phyloP scores from a whole-genome alignment of 2,329 filamentous ascomycete genomes.

The Tolypocladium amazonense region DNA sequence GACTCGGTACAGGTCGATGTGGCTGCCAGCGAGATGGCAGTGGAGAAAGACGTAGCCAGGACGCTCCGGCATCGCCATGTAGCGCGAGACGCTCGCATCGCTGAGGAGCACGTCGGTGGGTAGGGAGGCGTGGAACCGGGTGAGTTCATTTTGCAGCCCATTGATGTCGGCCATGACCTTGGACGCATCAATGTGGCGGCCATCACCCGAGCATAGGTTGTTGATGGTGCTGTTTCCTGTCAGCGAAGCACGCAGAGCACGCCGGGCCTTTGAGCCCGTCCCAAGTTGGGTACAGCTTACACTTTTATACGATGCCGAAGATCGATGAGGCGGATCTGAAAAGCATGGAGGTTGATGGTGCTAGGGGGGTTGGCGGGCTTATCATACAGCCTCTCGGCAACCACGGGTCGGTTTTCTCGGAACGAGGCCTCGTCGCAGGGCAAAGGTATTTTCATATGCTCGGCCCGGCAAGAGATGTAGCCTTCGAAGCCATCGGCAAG shows the following conservation, averaged over 20 bases:
- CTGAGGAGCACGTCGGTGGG: constrained; percentile 21
- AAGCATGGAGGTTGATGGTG: constrained; percentile 20
- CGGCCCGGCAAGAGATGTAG: constrained; percentile 24
- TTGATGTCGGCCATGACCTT: constrained; percentile 26
- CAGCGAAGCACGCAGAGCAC: not conserved
- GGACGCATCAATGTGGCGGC: constrained; percentile 20
- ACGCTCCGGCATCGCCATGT: constrained; percentile 18
- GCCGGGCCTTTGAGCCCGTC: no score
- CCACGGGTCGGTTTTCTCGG: constrained; percentile 17
- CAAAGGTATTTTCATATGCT: constrained; percentile 26
- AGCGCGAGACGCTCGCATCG: constrained; percentile 21
- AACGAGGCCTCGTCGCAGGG: constrained; percentile 24
- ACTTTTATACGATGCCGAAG: constrained; percentile 25
- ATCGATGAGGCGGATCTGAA: constrained; percentile 23
- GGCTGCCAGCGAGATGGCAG: constrained; percentile 21
- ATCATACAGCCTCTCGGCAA: constrained; percentile 20
- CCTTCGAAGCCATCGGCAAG: constrained; percentile 29
- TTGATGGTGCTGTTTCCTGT: constrained; percentile 11
- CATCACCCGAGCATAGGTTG: constrained; percentile 12
- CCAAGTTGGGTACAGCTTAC: constrained; percentile 14
- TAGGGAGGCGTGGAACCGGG: constrained; percentile 22
- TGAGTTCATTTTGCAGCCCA: constrained; percentile 24
- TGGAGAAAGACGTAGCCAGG: constrained; percentile 26
- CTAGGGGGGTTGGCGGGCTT: constrained; percentile 12
- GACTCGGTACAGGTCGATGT: constrained; percentile 29